Evolutionary conservation across 176 grass and related monocot genomes (phyloP), one percentile per base, ranked within the genome.

Genomic region (Musa beccarii): DNA sequence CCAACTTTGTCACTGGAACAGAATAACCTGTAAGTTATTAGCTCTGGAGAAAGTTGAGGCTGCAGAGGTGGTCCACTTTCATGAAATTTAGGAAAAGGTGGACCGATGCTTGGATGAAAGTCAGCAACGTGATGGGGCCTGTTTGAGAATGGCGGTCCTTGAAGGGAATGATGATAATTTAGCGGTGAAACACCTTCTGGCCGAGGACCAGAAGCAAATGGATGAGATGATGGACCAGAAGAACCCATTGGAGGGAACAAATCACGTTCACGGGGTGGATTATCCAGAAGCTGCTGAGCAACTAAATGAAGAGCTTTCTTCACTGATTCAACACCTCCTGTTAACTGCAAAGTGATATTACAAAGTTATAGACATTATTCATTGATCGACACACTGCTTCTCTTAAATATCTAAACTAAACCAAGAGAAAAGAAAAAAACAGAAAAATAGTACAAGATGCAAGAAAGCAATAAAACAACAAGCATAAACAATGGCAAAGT

Each of bases 1-100:
- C 90, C 95, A 62, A 92, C 95, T 75, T 87, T 93, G 71, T 87
- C 86, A 81, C 86, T 89, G 28, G 88, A 85, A 72, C 95, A 99
- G 49, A 99, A 65, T 81, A 99, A 80, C 86, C 75, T 84, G 69
- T 85, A 99, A 63, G 81, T 82, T 66, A 94, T 87, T 56, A 68
- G 34, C 78, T 99, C 88, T 67, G 78, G 50, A 49, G 84, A 69
- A 54, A 90, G 59, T 83, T 81, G 57, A 52, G 69, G 74, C 63
- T 88, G 86, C 22, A 86, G 80, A 1, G 78, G 81, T 57, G 85
- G 62, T 23, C 74, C 62, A 80, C 82, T 63, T 79, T 92, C 87
- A 79, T 76, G 83, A 69, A 85, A 88, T 59, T 78, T 80, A 11
- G 81, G 81, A 73, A 89, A 85, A 73, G 64, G 54, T 34, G 79